Evolutionary conservation across 2,329 filamentous ascomycete species (phyloP), one percentile per base, ranked within the genome.

Genomic region (Colletotrichum sp.): DNA sequence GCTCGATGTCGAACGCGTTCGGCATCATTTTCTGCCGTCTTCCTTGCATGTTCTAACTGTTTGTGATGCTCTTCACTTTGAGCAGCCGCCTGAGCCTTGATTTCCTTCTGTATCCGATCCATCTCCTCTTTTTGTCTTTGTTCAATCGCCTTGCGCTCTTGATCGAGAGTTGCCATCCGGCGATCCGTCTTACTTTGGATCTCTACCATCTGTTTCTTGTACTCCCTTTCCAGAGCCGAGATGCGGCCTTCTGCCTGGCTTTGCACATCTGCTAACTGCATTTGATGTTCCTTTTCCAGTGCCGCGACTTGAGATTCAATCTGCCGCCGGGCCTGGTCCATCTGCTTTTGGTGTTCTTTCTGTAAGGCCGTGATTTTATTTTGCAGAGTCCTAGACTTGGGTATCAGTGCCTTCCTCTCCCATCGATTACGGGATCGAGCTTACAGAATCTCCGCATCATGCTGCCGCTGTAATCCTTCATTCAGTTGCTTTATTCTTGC

Each of bases 391-490:
- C 75, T 76, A 16, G 5, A 15, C 6, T 12, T 24, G 15, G 8
- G 36, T n/a, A 29, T 43, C 61, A 51, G 27, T n/a, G 38, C 18
- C 38, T 47, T 47, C 18, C 18, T 47, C 38, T 47, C 18, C 18
- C 18, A n/a, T 47, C 38, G 38, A 47, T 31, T 18, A 24, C 8
- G 16, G 12, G 18, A 31, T 55, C n/a, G 31, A 36, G 83, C 85
- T 77, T 86, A 90, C 81, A 86, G 87, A 8, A 93, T 77, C 70
- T 95, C 93, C 47, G 91, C 89, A 66, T 93, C 91, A 78, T 97
- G 93, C 38, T 91, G 89, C 61, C 88, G 88, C 77, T 95, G 93
- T 21, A 96, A 84, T 9, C 90, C 89, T 64, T 96, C 93, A 70
- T 95, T 94, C 76, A 93, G 88, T 43, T 87, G 89, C 76, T 91